Conservation (phyloP, 1,284 basidiomycete species). For the Ustilago nuda region DNA sequence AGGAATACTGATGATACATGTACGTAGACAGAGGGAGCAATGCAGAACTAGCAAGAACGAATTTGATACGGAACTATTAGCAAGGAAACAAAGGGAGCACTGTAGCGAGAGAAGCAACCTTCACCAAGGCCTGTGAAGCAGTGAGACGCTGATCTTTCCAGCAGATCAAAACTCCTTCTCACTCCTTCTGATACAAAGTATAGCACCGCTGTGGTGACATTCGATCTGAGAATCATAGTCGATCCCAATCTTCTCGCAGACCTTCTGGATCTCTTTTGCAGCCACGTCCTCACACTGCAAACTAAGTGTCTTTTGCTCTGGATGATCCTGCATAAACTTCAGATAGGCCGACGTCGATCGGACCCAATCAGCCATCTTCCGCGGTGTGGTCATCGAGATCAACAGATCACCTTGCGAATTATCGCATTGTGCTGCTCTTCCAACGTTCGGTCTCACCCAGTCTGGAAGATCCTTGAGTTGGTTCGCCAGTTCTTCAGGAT, state of each 20-base stretch:
- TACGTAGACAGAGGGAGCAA: not conserved
- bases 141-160: not conserved
- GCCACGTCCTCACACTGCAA: conserved; percentile 40
- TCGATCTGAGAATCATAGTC: conserved; percentile 43
- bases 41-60: conserved; percentile 1
- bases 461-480: conserved; percentile 23
- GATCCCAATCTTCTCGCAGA: conserved; percentile 33
- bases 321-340: conserved; percentile 30
- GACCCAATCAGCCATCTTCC: conserved; percentile 47
- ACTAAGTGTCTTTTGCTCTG: conserved; percentile 40
- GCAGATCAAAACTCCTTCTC: conserved; percentile 13
- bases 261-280: conserved; percentile 35
- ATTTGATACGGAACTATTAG: not conserved
- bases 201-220: conserved; percentile 38
- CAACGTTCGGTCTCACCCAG: conserved; percentile 33
- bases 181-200: conserved; percentile 35
- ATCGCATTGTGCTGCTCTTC: conserved; percentile 35
- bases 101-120: too few species aligned
- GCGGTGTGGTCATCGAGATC: conserved; percentile 34
- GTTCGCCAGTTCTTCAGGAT: conserved; percentile 17
- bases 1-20: not conserved
- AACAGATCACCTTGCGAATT: conserved; percentile 38
- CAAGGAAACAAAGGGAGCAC: conserved; percentile 1
- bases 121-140: too few species aligned
- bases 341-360: conserved; percentile 41